Percentiles rank a stretch among this genome's conserved stretches.
phyloP scores from a whole-genome alignment of 371 early-diverging fungal species.

The Mycotypha africana region DNA sequence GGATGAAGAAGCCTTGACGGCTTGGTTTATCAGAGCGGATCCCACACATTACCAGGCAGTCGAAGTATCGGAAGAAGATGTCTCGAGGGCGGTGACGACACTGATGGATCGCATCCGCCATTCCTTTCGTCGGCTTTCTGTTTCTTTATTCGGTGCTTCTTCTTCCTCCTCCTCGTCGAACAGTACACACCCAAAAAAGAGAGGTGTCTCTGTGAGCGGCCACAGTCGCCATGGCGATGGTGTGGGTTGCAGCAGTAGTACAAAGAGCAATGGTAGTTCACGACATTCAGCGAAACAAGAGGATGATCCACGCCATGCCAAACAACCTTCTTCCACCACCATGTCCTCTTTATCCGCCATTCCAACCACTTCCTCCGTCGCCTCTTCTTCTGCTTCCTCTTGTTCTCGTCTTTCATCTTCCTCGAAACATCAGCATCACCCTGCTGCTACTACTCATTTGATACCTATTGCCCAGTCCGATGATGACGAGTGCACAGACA shows the following conservation, averaged over 20 bases:
- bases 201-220: too few relatives aligned
- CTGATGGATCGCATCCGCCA: conserved; percentile 33
- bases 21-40: conserved; percentile 26
- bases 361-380: conserved; percentile 4
- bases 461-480: background rate
- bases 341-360: conserved; percentile 1
- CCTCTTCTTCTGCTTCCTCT: conserved; percentile 6
- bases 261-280: too few relatives aligned
- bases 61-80: conserved; percentile 26
- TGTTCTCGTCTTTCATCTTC: background rate
- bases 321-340: too few relatives aligned
- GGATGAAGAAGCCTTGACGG: too few relatives aligned
- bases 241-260: too few relatives aligned
- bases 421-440: conserved; percentile 3
- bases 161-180: conserved; percentile 17
- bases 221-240: too few relatives aligned
- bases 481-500: background rate
- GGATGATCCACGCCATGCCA: too few relatives aligned
- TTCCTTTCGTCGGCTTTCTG: conserved; percentile 54
- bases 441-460: conserved; percentile 5
- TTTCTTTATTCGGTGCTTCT: conserved; percentile 45
- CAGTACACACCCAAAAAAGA: too few relatives aligned
- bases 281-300: too few relatives aligned
- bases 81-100: conserved; percentile 15
- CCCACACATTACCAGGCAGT: conserved; percentile 23